Percentiles rank a stretch among this genome's conserved stretches.
Evolutionary conservation across 2,329 filamentous ascomycete species (phyloP).

Genomic region (Colletotrichum camelliae): DNA sequence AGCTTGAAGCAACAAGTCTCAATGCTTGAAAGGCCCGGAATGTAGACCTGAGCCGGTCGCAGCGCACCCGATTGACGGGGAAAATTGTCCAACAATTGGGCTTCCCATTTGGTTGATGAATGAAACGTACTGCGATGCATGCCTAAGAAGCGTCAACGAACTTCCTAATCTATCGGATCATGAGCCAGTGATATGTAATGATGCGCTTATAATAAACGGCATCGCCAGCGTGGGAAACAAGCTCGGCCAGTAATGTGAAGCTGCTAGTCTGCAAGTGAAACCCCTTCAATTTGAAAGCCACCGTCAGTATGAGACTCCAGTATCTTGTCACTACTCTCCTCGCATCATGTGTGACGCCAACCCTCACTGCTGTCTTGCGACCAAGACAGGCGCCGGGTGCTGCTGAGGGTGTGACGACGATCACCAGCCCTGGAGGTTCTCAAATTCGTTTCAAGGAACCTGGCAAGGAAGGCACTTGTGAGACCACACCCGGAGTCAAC

Average conservation of each 20-base stretch:
- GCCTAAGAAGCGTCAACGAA: background rate
- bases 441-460: constrained; percentile 2
- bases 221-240: background rate
- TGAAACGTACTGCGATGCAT: background rate
- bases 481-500: constrained; percentile 3
- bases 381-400: background rate
- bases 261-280: background rate
- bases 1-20: background rate
- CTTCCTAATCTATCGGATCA: background rate
- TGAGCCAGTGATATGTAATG: background rate
- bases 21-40: background rate
- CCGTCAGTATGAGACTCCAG: background rate
- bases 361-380: background rate
- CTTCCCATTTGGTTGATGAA: background rate
- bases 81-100: background rate
- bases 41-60: background rate
- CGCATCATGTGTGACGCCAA: background rate
- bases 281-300: background rate
- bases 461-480: background rate
- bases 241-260: background rate
- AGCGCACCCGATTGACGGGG: background rate
- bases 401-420: background rate
- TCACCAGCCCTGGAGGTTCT: background rate
- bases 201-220: background rate
- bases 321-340: background rate